Percentiles rank a stretch among this genome's conserved stretches.
phyloP scores from a whole-genome alignment of 331 rosid genomes.

The Dryas integrifolia region DNA sequence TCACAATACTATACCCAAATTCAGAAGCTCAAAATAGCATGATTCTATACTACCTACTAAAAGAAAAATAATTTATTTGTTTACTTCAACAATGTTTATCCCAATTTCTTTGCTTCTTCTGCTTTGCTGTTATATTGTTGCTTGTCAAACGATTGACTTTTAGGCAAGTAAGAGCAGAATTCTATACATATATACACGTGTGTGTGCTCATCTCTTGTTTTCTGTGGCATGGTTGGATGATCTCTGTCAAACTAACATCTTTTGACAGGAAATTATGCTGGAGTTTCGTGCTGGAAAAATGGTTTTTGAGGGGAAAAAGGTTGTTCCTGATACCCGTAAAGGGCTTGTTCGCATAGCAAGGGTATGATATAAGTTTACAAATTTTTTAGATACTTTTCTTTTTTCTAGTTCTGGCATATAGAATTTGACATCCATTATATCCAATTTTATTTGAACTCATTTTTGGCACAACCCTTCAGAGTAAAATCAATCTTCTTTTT shows the following conservation, averaged over 20 bases:
- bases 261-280: slow-evolving; percentile 66
- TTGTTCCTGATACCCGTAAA: slow-evolving; percentile 72
- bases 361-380: slow-evolving; percentile 37
- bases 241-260: background rate
- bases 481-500: slow-evolving; percentile 27
- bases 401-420: background rate
- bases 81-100: background rate
- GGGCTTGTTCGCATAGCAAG: slow-evolving; percentile 86
- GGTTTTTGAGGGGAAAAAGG: slow-evolving; percentile 67
- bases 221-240: background rate
- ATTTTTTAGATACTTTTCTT: background rate
- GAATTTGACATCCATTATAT: background rate
- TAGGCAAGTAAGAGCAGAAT: background rate
- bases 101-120: background rate
- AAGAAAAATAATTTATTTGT: background rate
- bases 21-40: background rate
- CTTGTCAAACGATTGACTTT: background rate
- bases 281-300: slow-evolving; percentile 97
- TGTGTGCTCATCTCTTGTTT: background rate
- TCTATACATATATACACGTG: background rate
- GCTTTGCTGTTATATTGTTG: background rate
- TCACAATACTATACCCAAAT: background rate
- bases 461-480: background rate
- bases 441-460: background rate
- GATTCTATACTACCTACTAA: background rate